These are phyloP conservation scores for Lactifluus volemus DNA, from an alignment of 768 basidiomycete genomes.

Conservation along the genomic window DNA sequence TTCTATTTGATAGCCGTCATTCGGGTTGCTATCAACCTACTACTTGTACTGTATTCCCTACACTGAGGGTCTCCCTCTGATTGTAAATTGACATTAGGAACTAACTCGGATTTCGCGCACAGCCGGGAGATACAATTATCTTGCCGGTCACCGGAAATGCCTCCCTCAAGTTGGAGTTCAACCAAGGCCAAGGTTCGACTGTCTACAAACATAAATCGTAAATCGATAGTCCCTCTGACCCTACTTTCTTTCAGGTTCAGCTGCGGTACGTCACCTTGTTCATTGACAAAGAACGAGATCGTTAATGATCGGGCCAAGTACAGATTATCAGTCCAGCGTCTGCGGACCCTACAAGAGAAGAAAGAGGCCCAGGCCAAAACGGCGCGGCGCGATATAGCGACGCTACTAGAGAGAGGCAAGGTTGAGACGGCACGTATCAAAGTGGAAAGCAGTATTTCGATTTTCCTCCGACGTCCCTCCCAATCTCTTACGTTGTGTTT, in stretches of 20 bases:
- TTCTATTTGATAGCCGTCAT: not conserved
- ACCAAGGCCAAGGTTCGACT: constrained; percentile 48
- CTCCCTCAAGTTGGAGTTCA: constrained; percentile 42
- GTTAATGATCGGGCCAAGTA: not conserved
- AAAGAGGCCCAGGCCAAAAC: constrained; percentile 76
- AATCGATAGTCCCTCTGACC: not conserved
- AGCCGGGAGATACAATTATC: no score
- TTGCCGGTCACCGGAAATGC: constrained; percentile 31
- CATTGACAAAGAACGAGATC: not conserved
- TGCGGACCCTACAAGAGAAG: constrained; percentile 86
- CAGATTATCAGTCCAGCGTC: constrained; percentile 77
- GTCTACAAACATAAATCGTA: not conserved
- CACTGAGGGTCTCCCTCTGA: no score
- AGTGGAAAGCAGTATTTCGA: constrained; percentile 61
- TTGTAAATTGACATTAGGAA: no score
- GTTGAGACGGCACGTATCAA: constrained; percentile 79
- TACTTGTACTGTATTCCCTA: no score
- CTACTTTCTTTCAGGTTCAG: constrained; percentile 33
- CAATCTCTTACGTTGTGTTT: constrained; percentile 5
- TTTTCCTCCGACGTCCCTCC: constrained; percentile 10
- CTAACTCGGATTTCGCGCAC: no score
- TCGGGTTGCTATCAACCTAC: not conserved
- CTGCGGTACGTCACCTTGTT: constrained; percentile 31
- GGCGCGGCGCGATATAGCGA: constrained; percentile 72
- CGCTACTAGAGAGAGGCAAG: constrained; percentile 69